Conservation (phyloP, 1,284 basidiomycete species). For the Microbotryum saponariae region DNA sequence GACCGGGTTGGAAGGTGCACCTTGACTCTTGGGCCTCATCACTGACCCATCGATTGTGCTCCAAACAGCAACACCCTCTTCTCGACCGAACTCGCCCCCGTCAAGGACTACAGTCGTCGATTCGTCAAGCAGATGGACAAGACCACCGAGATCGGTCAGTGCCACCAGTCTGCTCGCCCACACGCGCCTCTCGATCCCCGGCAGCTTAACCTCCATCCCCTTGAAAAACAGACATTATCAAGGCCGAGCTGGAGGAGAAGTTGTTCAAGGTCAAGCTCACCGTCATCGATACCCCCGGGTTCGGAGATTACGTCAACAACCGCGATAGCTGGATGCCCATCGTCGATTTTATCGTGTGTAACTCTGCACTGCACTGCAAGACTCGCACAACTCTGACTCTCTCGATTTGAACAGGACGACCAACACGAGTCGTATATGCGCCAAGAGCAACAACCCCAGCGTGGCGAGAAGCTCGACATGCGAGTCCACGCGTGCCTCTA, state of each 20-base stretch:
- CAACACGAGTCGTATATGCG: conserved; percentile 99
- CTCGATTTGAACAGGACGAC: conserved; percentile 55
- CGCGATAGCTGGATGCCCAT: conserved; percentile 96
- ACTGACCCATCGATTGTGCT: neutral
- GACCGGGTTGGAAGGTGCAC: too few relatives aligned
- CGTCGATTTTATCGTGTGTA: conserved; percentile 74
- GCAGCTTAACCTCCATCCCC: neutral
- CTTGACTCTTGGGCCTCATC: too few relatives aligned
- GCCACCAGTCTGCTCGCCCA: neutral
- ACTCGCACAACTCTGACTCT: too few relatives aligned
- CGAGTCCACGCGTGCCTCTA: conserved; percentile 96
- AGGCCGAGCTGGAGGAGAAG: conserved; percentile 86
- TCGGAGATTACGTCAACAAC: conserved; percentile 99
- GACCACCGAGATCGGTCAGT: conserved; percentile 66
- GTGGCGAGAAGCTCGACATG: conserved; percentile 86
- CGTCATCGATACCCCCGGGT: conserved; percentile 97
- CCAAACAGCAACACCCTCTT: conserved; percentile 88
- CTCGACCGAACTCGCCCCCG: conserved; percentile 86
- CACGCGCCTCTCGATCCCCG: too few relatives aligned
- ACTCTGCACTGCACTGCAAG: too few relatives aligned
- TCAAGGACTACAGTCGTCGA: conserved; percentile 84
- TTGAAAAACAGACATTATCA: conserved; percentile 40
- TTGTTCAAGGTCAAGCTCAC: conserved; percentile 99
- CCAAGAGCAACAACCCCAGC: conserved; percentile 96
- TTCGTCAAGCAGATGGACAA: conserved; percentile 98